These are phyloP conservation scores for Dendrobium officinale DNA, from an alignment of 106 monocot species.

Conservation along the genomic window DNA sequence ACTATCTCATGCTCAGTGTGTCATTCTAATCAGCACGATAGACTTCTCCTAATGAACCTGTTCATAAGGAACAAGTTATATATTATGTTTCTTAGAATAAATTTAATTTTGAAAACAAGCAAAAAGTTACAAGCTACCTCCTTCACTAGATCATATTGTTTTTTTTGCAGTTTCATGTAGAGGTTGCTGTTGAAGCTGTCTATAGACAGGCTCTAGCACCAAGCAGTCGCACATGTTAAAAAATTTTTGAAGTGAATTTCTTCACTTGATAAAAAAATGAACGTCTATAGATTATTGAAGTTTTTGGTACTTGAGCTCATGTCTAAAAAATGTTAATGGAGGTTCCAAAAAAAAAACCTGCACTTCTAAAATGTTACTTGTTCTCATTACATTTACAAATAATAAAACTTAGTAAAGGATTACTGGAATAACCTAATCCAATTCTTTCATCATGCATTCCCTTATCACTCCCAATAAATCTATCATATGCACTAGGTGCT, in stretches of 20 bases:
- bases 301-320: background rate
- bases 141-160: background rate
- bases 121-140: background rate
- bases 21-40: slow-evolving; percentile 98
- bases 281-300: background rate
- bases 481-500: slow-evolving; percentile 17
- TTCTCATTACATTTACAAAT: too few relatives aligned
- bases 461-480: slow-evolving; percentile 28
- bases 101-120: background rate
- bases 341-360: background rate
- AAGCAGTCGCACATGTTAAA: background rate
- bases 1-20: slow-evolving; percentile 34
- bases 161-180: background rate
- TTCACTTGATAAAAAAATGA: too few relatives aligned
- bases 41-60: slow-evolving; percentile 98
- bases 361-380: background rate
- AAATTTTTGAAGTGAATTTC: too few relatives aligned
- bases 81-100: background rate
- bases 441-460: slow-evolving; percentile 39
- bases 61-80: slow-evolving; percentile 2
- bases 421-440: too few relatives aligned
- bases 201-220: background rate
- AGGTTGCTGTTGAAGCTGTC: background rate
- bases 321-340: background rate
- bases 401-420: too few relatives aligned